Conservation (phyloP, 352 stramenopile species). For the Globisporangium canariense region DNA sequence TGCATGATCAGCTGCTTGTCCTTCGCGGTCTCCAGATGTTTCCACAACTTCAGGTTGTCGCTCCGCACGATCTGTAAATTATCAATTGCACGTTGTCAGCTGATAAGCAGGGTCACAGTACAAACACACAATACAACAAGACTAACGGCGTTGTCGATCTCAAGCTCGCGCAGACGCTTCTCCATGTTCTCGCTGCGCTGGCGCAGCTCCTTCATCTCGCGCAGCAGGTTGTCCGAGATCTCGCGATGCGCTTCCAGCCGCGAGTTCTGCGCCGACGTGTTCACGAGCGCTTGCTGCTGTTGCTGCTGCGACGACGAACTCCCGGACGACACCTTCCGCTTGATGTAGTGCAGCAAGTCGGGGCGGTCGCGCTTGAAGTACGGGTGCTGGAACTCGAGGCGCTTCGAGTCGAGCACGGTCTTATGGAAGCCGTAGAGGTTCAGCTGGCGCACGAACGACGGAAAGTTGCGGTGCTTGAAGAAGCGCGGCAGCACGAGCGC, state of each 20-base stretch:
- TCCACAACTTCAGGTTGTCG: constrained; percentile 88
- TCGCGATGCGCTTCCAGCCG: constrained; percentile 67
- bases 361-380: constrained; percentile 88
- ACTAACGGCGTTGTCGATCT: constrained; percentile 82
- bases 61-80: constrained; percentile 68
- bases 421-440: constrained; percentile 95
- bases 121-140: background rate
- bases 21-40: constrained; percentile 78
- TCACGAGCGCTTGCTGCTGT: constrained; percentile 42
- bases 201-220: constrained; percentile 83
- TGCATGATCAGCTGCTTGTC: constrained; percentile 89
- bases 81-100: background rate
- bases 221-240: constrained; percentile 74
- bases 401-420: constrained; percentile 89
- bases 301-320: constrained; percentile 26
- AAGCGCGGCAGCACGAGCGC: constrained; percentile 84
- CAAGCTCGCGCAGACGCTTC: constrained; percentile 78
- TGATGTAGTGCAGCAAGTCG: constrained; percentile 86
- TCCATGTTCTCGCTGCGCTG: constrained; percentile 86
- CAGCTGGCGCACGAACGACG: constrained; percentile 92
- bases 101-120: background rate
- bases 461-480: constrained; percentile 93
- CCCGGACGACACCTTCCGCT: constrained; percentile 80
- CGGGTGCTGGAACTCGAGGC: constrained; percentile 91
- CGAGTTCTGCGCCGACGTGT: constrained; percentile 51